Evolutionary conservation across 768 basidiomycete species (phyloP).

Genomic region (Xanthoconium purpureum): DNA sequence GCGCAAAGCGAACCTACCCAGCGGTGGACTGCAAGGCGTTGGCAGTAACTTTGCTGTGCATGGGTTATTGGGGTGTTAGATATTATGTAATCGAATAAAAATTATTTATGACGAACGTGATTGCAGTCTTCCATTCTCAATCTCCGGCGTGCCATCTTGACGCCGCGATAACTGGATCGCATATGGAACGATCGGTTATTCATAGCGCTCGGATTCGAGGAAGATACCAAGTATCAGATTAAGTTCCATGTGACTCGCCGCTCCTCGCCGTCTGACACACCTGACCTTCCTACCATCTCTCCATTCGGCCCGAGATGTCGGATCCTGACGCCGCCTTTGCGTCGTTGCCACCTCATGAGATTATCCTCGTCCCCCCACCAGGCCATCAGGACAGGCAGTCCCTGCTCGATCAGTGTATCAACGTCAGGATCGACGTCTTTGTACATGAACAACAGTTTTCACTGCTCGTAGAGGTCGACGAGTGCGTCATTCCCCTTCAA

Average conservation of each 20-base stretch:
- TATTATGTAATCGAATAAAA: constrained; percentile 18
- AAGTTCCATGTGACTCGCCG: constrained; percentile 14
- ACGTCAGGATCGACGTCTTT: constrained; percentile 51
- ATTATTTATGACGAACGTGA: not conserved
- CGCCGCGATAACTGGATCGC: constrained; percentile 1
- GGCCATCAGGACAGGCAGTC: constrained; percentile 38
- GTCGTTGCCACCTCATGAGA: constrained; percentile 49
- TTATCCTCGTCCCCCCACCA: constrained; percentile 43
- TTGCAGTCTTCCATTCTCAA: not conserved
- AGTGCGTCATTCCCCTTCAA: constrained; percentile 41
- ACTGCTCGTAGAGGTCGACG: constrained; percentile 71
- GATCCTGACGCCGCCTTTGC: constrained; percentile 8
- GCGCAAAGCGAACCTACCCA: constrained; percentile 8
- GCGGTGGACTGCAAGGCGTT: constrained; percentile 1
- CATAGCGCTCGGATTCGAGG: constrained; percentile 19
- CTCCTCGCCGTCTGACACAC: not conserved
- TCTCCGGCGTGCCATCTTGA: constrained; percentile 7
- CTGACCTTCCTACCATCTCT: not conserved
- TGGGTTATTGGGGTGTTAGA: not conserved
- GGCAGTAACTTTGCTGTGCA: constrained; percentile 1
- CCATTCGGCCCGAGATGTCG: constrained; percentile 13
- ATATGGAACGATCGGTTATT: constrained; percentile 7
- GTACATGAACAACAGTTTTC: constrained; percentile 60
- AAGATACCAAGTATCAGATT: not conserved
- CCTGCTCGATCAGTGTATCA: constrained; percentile 64